Evolutionary conservation across 2,329 filamentous ascomycete genomes (phyloP).

Genomic region (Myotisia sp.): DNA sequence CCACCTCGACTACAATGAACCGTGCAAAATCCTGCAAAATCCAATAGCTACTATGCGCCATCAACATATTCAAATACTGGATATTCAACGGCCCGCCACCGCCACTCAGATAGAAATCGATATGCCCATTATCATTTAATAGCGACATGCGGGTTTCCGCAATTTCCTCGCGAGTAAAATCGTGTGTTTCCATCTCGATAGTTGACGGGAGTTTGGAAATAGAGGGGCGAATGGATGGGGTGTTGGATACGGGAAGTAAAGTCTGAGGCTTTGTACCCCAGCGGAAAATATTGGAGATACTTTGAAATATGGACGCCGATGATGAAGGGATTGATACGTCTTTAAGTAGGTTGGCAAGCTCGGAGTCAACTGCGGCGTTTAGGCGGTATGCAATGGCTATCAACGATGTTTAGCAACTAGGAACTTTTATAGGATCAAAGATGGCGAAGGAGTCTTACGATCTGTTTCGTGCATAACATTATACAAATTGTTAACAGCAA

Average conservation of each 20-base stretch:
- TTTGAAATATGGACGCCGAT: slow-evolving; percentile 49
- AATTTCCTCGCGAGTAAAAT: slow-evolving; percentile 83
- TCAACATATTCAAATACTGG: slow-evolving; percentile 93
- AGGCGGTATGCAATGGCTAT: slow-evolving; percentile 72
- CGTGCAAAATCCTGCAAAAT: slow-evolving; percentile 72
- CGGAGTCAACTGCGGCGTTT: slow-evolving; percentile 74
- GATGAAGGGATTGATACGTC: slow-evolving; percentile 65
- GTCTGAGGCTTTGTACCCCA: slow-evolving; percentile 40
- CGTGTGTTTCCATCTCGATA: slow-evolving; percentile 89
- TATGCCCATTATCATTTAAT: slow-evolving; percentile 91
- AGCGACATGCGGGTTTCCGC: slow-evolving; percentile 77
- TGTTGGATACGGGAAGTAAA: slow-evolving; percentile 36
- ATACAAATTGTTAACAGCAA: slow-evolving; percentile 92
- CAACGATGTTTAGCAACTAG: background rate
- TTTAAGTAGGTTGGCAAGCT: slow-evolving; percentile 63
- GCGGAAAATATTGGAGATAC: slow-evolving; percentile 48
- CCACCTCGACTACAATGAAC: slow-evolving; percentile 78
- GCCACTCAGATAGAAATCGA: slow-evolving; percentile 76
- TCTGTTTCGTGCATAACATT: slow-evolving; percentile 70
- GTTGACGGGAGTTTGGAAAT: slow-evolving; percentile 46
- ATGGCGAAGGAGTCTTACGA: slow-evolving; percentile 24
- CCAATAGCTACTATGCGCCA: slow-evolving; percentile 94
- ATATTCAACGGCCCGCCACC: slow-evolving; percentile 81
- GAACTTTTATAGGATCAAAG: background rate
- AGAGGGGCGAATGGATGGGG: slow-evolving; percentile 50